Evolutionary conservation across 768 basidiomycete species (phyloP).

Genomic region (Phallus indusiatus): DNA sequence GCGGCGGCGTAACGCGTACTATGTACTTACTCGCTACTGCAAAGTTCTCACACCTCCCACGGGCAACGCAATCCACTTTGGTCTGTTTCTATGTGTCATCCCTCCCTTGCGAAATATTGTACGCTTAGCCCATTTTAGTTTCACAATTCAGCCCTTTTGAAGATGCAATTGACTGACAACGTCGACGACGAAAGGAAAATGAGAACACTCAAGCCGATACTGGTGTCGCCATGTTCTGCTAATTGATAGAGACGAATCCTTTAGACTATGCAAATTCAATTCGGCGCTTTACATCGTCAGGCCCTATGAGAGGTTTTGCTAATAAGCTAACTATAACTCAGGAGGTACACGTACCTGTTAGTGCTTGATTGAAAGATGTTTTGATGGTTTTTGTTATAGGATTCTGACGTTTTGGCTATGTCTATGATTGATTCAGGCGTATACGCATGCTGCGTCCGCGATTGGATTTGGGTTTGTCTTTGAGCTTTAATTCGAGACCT

Average conservation of each 20-base stretch:
- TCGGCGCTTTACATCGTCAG: constrained; percentile 33
- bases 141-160: constrained; percentile 31
- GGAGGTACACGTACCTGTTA: constrained; percentile 44
- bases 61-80: too few relatives aligned
- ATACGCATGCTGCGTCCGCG: constrained; percentile 42
- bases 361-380: too few relatives aligned
- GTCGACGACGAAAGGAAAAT: too few relatives aligned
- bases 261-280: constrained; percentile 88
- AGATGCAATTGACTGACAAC: too few relatives aligned
- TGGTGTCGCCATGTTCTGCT: too few relatives aligned
- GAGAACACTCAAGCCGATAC: too few relatives aligned
- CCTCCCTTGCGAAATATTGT: constrained; percentile 58
- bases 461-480: constrained; percentile 52
- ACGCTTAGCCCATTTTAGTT: constrained; percentile 89
- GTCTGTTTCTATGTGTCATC: constrained; percentile 28
- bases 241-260: constrained; percentile 81
- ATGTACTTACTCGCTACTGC: too few relatives aligned
- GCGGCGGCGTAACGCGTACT: too few relatives aligned
- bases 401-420: constrained; percentile 74
- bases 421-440: constrained; percentile 52
- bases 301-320: constrained; percentile 73
- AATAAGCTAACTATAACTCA: constrained; percentile 81
- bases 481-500: too few relatives aligned
- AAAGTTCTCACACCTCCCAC: too few relatives aligned
- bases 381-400: constrained; percentile 40